Conservation (phyloP, 2,329 filamentous ascomycete genomes). For the Penicillium sp. region DNA sequence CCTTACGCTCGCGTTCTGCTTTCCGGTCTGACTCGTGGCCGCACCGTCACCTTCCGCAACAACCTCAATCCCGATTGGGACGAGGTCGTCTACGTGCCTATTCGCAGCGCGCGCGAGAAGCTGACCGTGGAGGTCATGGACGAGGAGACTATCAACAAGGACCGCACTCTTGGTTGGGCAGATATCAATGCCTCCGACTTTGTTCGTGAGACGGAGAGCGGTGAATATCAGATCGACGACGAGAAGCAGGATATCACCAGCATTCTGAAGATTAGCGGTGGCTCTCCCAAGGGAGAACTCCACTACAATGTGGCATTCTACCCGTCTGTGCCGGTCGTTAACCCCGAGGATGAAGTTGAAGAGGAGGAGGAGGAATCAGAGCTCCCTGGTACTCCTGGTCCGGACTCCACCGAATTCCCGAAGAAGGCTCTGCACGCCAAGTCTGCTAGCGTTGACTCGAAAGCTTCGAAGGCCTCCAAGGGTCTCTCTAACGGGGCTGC, state of each 20-base stretch:
- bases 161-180: conserved; percentile 73
- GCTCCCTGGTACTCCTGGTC: conserved; percentile 9
- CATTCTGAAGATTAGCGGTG: conserved; percentile 63
- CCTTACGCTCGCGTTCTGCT: conserved; percentile 82
- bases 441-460: conserved; percentile 26
- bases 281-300: conserved; percentile 67
- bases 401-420: conserved; percentile 9
- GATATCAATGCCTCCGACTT: conserved; percentile 73
- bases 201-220: conserved; percentile 65
- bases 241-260: conserved; percentile 60
- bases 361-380: conserved; percentile 41
- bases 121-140: conserved; percentile 93
- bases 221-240: conserved; percentile 72
- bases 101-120: conserved; percentile 76
- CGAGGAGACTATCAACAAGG: conserved; percentile 81
- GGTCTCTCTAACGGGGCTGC: conserved; percentile 13
- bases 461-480: conserved; percentile 18
- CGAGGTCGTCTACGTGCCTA: conserved; percentile 85
- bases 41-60: conserved; percentile 92
- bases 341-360: conserved; percentile 63
- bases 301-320: conserved; percentile 83
- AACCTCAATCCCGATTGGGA: conserved; percentile 94
- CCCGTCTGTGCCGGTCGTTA: conserved; percentile 74
- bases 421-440: conserved; percentile 26
- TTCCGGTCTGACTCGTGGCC: conserved; percentile 79